These are phyloP conservation scores for Hyphodiscus hymeniophilus DNA, from an alignment of 495 filamentous ascomycete genomes.

Conservation along the genomic window DNA sequence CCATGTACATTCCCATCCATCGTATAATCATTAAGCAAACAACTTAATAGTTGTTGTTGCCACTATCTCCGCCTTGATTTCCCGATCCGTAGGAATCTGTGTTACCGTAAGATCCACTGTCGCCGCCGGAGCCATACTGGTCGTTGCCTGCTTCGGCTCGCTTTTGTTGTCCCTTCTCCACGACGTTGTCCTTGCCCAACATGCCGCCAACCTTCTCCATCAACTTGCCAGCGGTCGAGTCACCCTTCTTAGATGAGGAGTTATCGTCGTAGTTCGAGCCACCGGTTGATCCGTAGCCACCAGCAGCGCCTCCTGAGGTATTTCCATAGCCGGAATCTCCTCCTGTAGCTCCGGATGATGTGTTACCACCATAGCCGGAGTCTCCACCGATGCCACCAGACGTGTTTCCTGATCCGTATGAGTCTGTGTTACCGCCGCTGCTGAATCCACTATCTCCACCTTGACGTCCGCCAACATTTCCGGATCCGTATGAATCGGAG, in stretches of 20 bases:
- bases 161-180: constrained; percentile 31
- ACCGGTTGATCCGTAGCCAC: constrained; percentile 9
- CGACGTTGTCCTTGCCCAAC: constrained; percentile 26
- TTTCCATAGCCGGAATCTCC: background rate
- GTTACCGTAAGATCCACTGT: background rate
- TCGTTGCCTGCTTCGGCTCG: constrained; percentile 21
- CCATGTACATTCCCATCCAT: background rate
- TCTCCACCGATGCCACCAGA: background rate
- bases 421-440: background rate
- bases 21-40: background rate
- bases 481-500: constrained; percentile 6
- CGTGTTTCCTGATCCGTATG: constrained; percentile 1
- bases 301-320: constrained; percentile 8
- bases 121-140: constrained; percentile 8
- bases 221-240: constrained; percentile 34
- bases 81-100: constrained; percentile 3
- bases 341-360: background rate
- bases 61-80: background rate
- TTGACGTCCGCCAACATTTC: background rate
- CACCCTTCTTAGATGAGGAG: constrained; percentile 12
- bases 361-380: no score
- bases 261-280: constrained; percentile 10
- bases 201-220: constrained; percentile 36
- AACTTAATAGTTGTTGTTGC: constrained; percentile 12
- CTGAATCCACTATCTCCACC: no score